A percentile compares a stretch with the other conserved stretches of the same genome.
These are phyloP conservation scores for Diaporthe citrichinensis DNA, from an alignment of 2,329 filamentous ascomycete species.

Conservation along the genomic window DNA sequence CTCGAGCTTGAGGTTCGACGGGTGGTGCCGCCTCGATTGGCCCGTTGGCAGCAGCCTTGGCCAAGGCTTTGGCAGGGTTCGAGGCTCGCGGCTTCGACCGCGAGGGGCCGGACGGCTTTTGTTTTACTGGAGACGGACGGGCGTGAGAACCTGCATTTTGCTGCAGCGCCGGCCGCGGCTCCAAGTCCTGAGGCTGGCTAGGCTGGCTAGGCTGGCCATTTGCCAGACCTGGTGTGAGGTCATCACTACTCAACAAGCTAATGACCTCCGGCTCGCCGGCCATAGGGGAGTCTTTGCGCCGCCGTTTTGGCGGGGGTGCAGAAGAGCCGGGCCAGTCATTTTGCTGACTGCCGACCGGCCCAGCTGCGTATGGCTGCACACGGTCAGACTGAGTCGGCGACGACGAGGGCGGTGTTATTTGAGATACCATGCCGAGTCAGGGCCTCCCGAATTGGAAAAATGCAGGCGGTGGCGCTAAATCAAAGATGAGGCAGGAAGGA, in stretches of 20 bases:
- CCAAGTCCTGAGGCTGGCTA: not conserved
- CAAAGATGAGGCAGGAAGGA: not conserved
- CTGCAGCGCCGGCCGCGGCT: not conserved
- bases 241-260: not conserved
- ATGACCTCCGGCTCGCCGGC: not conserved
- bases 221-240: too few species aligned
- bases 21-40: not conserved
- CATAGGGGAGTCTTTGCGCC: not conserved
- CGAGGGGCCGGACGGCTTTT: not conserved
- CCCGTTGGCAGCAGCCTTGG: constrained; percentile 19
- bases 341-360: not conserved
- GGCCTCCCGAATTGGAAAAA: not conserved
- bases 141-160: not conserved
- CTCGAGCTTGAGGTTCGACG: not conserved
- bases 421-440: constrained; percentile 23
- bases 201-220: not conserved
- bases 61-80: constrained; percentile 17
- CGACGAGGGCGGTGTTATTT: constrained; percentile 35
- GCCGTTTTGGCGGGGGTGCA: constrained; percentile 23
- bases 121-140: not conserved
- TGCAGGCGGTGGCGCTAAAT: not conserved
- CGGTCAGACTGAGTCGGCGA: constrained; percentile 23
- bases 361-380: not conserved
- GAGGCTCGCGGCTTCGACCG: not conserved
- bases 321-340: constrained; percentile 1